These are phyloP conservation scores for Triglochin maritima DNA, from an alignment of 106 monocot species.

Conservation along the genomic window DNA sequence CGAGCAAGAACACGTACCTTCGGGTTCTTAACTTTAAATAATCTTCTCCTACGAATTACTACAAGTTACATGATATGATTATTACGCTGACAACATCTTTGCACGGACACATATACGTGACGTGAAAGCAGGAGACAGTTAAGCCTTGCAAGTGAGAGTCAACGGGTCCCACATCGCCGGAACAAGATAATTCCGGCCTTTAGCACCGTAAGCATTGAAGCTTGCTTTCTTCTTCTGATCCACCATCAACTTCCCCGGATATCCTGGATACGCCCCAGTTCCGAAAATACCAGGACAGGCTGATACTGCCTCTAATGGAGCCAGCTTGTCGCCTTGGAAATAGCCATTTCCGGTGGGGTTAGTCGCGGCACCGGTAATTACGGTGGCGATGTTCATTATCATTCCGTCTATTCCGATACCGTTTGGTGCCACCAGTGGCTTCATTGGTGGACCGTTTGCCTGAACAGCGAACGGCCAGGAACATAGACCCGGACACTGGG, in stretches of 20 bases:
- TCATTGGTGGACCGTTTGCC: constrained; percentile 2
- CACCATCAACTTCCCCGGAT: constrained; percentile 9
- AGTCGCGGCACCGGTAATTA: constrained; percentile 9
- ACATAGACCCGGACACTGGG: constrained; percentile 12
- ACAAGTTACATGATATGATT: no score
- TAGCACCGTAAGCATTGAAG: constrained; percentile 8
- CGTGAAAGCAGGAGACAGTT: no score
- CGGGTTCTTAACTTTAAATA: no score
- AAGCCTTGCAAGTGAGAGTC: not conserved
- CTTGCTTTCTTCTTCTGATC: constrained; percentile 9
- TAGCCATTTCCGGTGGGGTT: constrained; percentile 9
- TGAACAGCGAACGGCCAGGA: constrained; percentile 4
- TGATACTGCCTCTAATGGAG: constrained; percentile 19
- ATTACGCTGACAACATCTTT: no score
- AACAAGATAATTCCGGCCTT: constrained; percentile 8
- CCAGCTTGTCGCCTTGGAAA: constrained; percentile 10
- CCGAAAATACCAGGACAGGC: constrained; percentile 17
- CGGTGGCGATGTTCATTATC: constrained; percentile 12
- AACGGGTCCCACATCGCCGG: constrained; percentile 16
- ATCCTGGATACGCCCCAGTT: constrained; percentile 16
- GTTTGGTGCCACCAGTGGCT: constrained; percentile 3
- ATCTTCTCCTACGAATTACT: no score
- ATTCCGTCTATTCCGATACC: constrained; percentile 13
- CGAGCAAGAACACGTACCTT: no score
- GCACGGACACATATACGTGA: no score